phyloP scores from a whole-genome alignment of 768 basidiomycete genomes.

The Boletus pseudopeckii region DNA sequence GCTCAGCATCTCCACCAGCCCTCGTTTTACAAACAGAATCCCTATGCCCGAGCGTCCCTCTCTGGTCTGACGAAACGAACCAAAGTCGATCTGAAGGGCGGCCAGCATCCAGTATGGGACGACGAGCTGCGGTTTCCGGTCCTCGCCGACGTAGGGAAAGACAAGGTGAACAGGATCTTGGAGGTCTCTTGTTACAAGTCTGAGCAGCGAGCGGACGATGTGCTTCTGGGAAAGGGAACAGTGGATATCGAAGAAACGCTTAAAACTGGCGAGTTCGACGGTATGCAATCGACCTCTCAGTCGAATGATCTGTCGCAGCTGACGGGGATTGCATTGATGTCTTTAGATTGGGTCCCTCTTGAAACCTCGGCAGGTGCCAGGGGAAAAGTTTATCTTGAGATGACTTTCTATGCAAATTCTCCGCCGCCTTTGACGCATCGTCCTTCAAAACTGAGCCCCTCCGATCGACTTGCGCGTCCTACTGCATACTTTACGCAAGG shows the following conservation, averaged over 20 bases:
- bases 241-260: constrained; percentile 78
- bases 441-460: constrained; percentile 50
- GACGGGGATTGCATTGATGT: background rate
- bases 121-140: constrained; percentile 80
- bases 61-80: constrained; percentile 65
- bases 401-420: constrained; percentile 84
- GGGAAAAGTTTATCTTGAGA: constrained; percentile 88
- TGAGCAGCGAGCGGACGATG: constrained; percentile 68
- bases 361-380: constrained; percentile 58
- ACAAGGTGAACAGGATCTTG: constrained; percentile 46
- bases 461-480: constrained; percentile 51
- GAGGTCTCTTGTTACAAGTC: constrained; percentile 79
- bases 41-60: constrained; percentile 66
- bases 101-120: constrained; percentile 94
- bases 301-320: background rate
- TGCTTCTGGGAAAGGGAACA: constrained; percentile 67
- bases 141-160: constrained; percentile 53
- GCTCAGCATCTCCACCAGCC: constrained; percentile 83
- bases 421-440: constrained; percentile 51
- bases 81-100: constrained; percentile 75
- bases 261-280: constrained; percentile 87
- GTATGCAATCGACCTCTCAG: constrained; percentile 43
- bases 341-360: constrained; percentile 67
- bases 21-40: constrained; percentile 89
- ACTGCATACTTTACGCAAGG: constrained; percentile 20